Conservation (phyloP, 2,329 filamentous ascomycete species). For the Gnomoniopsis sp. region DNA sequence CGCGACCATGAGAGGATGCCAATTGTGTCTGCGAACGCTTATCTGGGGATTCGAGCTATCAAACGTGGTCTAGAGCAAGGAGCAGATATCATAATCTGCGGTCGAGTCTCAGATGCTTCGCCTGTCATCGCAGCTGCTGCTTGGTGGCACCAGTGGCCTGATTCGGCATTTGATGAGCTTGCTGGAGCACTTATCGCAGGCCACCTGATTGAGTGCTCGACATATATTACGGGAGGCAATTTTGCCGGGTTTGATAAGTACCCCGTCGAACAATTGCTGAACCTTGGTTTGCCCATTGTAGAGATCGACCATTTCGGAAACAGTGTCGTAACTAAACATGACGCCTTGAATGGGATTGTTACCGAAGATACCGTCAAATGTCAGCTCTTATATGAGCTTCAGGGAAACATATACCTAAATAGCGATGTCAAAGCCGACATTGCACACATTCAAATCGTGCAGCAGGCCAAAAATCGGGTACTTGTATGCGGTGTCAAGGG, state of each 20-base stretch:
- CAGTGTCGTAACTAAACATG: constrained; percentile 2
- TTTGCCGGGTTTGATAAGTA: constrained; percentile 28
- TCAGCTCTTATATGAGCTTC: constrained; percentile 36
- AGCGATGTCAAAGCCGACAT: constrained; percentile 30
- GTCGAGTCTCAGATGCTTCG: constrained; percentile 40
- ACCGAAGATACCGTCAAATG: constrained; percentile 25
- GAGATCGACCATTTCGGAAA: constrained; percentile 17
- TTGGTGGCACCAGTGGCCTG: constrained; percentile 40
- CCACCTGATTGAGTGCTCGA: constrained; percentile 27
- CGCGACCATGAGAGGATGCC: not conserved
- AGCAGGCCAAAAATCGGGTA: constrained; percentile 26
- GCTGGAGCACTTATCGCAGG: constrained; percentile 34
- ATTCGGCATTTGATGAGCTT: constrained; percentile 32
- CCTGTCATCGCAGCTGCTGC: constrained; percentile 38
- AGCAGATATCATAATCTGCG: constrained; percentile 41
- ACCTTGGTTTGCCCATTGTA: not conserved
- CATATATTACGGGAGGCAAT: constrained; percentile 23
- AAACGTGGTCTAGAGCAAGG: constrained; percentile 34
- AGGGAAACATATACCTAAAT: constrained; percentile 33
- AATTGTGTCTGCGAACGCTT: constrained; percentile 21
- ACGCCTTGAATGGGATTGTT: constrained; percentile 9
- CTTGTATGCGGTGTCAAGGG: constrained; percentile 32
- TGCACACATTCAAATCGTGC: constrained; percentile 40
- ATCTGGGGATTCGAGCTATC: constrained; percentile 36
- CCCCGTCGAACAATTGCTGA: not conserved